Base-by-base conservation (phyloP, 176 grass and related monocot species). In the Panicum miliaceum region DNA sequence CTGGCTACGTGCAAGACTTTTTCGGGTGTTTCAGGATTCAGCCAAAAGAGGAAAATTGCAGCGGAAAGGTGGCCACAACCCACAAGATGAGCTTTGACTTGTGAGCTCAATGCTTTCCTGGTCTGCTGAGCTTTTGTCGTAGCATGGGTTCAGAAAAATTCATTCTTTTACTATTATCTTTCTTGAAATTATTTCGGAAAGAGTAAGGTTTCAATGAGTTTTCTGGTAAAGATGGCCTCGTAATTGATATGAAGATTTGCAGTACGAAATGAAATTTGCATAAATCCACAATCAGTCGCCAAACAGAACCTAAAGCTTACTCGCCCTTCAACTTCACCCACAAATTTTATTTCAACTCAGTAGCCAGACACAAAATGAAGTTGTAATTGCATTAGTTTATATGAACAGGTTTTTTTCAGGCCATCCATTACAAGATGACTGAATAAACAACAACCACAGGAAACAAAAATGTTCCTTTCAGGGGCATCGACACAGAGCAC, bases 341-440 rank as follows among this genome's bases (percentile, higher is more conserved):
- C 19, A 64, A 6, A n/a, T 16, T 23, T 9, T 6, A 80, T 16
- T 5, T 68, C 63, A 40, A 81, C 29, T 19, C 29, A 54, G 34
- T 16, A 80, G 2, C 4, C 14, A 34, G 18, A 36, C 8, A 22
- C 15, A 75, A 63, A 63, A 63, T 63, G 12, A 32, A 56, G 3
- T 60, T 60, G 27, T 35, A 50, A 5, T 22, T 20, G 34, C 10
- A 86, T 43, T 66, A 81, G 27, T 88, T 40, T 68, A 80, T 53
- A 61, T 51, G 29, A 35, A 69, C 12, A 85, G 3, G 51, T 9
- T 52, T 75, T 75, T 68, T 64, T 76, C 32, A 12, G 32, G 16
- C 13, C 56, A 86, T 66, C 36, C 35, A 57, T 58, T 50, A 73
- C 35, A 57, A 48, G 35, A 81, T 46, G 43, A 50, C 43, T 29